Base-by-base conservation (phyloP, 2,329 filamentous ascomycete species). In the Trichoderma citrinoviride region DNA sequence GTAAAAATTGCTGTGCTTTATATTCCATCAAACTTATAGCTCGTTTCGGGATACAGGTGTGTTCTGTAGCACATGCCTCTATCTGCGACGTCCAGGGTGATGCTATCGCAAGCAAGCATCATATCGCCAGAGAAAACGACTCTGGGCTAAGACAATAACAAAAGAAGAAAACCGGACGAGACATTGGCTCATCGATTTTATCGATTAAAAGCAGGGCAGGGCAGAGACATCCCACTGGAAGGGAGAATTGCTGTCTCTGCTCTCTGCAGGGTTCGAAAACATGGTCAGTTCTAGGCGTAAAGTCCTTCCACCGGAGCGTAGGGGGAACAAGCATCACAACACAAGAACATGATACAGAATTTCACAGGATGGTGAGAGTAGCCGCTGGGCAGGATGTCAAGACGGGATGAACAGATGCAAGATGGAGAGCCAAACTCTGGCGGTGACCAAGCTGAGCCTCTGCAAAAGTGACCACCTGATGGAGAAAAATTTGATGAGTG, bases 381-480 rank as follows among this genome's bases (percentile, higher is more conserved):
- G 10, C 33, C 33, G 7, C 5, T 10, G 29, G 10, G 10, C 33
- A 14, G 33, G 33, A 37, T n/a, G n/a, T n/a, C 33, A 14, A 37
- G 33, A 12, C 33, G 33, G 33, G 33, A 60, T 19, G n/a, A 8
- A 12, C 21, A 47, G 23, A 17, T 27, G 57, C 21, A 50, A 41
- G 17, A 33, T n/a, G 47, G 33, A 29, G n/a, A 29, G 19, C 58
- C 46, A 33, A 37, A 2, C 43, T 53, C 47, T 61, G 46, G 47
- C 58, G 58, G 58, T 61, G 58, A 43, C 46, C 37, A 50, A 49
- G 43, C 43, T 47, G 43, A 60, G 43, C 56, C 44, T 60, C 44
- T 33, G n/a, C n/a, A 1, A 15, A 7, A n/a, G 23, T 40, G 23
- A 29, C 12, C 40, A 29, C 40, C 5, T 17, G 33, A 40, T 15